A percentile compares a stretch with the other conserved stretches of the same genome.
Evolutionary conservation across 2,329 filamentous ascomycete genomes (phyloP).

Genomic region (Aspergillus thermomutatus): DNA sequence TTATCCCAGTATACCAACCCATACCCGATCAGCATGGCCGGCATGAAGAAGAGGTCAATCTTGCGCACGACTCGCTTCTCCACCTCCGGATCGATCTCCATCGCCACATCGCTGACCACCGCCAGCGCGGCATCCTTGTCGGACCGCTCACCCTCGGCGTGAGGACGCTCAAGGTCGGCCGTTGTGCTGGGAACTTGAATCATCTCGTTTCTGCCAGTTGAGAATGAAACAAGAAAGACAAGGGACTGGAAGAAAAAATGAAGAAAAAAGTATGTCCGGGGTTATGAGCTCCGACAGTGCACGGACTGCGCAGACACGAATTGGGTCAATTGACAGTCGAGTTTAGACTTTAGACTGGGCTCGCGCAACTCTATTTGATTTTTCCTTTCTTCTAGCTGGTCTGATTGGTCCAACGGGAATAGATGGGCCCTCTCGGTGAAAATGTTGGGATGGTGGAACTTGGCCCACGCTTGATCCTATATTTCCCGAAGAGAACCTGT

Average conservation of each 20-base stretch:
- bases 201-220: constrained; percentile 9
- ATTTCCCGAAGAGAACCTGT: neutral
- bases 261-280: neutral
- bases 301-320: neutral
- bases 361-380: neutral
- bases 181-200: constrained; percentile 19
- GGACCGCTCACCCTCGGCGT: constrained; percentile 2
- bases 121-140: constrained; percentile 56
- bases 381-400: neutral
- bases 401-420: neutral
- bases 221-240: no score
- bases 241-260: neutral
- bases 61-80: constrained; percentile 60
- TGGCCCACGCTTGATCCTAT: neutral
- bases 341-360: neutral
- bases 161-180: constrained; percentile 3
- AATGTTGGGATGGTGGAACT: neutral
- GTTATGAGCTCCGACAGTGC: neutral
- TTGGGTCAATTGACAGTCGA: neutral
- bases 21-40: constrained; percentile 62
- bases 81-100: constrained; percentile 51
- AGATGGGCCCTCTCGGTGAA: neutral
- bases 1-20: constrained; percentile 70
- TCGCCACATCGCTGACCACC: constrained; percentile 54
- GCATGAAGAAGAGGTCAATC: constrained; percentile 66